Percentiles rank a stretch among this genome's conserved stretches.
Conservation (phyloP, 108 stramenopile species). For the Nannochloropsis salina region DNA sequence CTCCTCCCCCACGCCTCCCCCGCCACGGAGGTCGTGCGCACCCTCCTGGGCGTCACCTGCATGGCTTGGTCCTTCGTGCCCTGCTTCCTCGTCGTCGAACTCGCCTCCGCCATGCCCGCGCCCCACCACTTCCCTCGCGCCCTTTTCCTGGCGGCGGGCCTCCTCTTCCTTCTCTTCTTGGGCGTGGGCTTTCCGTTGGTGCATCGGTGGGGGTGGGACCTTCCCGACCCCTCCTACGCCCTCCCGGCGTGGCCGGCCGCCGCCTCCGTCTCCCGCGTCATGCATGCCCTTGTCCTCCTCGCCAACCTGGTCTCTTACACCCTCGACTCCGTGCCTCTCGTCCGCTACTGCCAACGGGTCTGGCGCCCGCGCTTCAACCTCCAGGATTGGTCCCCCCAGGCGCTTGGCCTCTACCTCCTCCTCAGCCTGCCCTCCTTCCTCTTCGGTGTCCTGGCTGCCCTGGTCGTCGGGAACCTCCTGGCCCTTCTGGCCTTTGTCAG, state of each 20-base stretch:
- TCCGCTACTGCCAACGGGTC: neutral
- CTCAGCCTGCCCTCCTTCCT: neutral
- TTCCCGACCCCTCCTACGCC: neutral
- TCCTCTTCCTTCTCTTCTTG: neutral
- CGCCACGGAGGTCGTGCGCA: neutral
- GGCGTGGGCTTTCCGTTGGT: neutral
- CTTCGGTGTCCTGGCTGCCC: neutral
- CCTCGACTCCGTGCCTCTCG: constrained; percentile 10
- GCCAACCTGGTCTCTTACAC: constrained; percentile 21
- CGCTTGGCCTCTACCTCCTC: neutral
- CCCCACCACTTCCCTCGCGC: constrained; percentile 4
- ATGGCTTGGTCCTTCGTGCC: constrained; percentile 18
- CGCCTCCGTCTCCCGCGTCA: neutral
- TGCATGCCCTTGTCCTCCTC: constrained; percentile 19
- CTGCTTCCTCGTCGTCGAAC: constrained; percentile 22
- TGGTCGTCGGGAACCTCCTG: constrained; percentile 2
- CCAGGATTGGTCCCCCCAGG: neutral
- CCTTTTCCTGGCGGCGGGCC: neutral
- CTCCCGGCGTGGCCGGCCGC: neutral
- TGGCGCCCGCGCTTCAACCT: neutral
- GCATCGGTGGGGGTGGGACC: constrained; percentile 19
- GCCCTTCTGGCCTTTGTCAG: constrained; percentile 6
- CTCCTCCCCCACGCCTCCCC: neutral
- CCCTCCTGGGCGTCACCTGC: neutral
- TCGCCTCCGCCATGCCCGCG: constrained; percentile 5